Evolutionary conservation across 176 grass and related monocot genomes (phyloP), one percentile per base, ranked within the genome.

Genomic region (Melocanna baccifera): DNA sequence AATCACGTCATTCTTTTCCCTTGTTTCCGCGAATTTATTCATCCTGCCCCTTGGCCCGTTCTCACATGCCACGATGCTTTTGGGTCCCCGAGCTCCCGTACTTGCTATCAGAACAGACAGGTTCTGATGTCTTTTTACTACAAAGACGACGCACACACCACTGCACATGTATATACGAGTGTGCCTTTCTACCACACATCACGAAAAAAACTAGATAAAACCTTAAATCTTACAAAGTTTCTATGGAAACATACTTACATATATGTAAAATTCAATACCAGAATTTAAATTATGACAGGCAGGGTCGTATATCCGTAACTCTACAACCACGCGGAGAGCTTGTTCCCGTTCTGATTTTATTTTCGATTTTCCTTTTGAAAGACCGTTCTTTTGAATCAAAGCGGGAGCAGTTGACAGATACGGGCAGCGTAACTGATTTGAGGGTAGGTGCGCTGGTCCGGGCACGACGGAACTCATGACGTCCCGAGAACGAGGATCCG

Each of bases 11-110:
- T 84, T 42, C 13, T 9, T 77, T 45, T 9, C 43, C 53, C 19
- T 40, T 41, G 19, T 58, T 36, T n/a, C 40, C 28, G 79, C 72
- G 50, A 85, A 85, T 76, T 78, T 81, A 89, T 81, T 79, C 76
- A 41, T 3, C 8, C 18, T 76, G 77, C 28, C 30, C 52, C 47
- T 32, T 22, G 61, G 59, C 51, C 34, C 71, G 22, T 83, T 71
- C 0, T 42, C 34, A 64, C 64, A 32, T 9, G 20, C 25, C 45
- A 26, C 57, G 12, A 52, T 80, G 39, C 48, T 59, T 37, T 5
- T 57, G 40, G 59, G 75, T 59, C 69, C 86, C 87, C 13, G 28
- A 32, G 16, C 9, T 15, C 85, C 62, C 36, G 85, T 82, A 56
- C 62, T 87, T 41, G 36, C 69, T 16, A 48, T 32, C 14, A 67